Conservation (phyloP, 495 filamentous ascomycete species). For the Xeromyces bisporus region DNA sequence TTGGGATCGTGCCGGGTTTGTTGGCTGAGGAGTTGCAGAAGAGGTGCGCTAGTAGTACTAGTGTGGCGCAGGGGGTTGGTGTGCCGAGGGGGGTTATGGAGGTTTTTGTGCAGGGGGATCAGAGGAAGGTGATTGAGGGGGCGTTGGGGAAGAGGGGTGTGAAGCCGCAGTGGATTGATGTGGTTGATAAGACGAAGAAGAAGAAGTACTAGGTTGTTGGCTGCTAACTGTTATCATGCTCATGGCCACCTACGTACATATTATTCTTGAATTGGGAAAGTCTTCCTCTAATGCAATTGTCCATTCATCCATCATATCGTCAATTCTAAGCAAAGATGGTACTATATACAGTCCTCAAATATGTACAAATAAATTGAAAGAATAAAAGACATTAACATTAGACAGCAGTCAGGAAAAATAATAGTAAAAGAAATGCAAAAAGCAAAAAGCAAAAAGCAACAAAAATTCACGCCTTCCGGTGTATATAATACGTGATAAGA, state of each 20-base stretch:
- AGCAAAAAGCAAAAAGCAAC: too few relatives aligned
- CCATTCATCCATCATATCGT: too few relatives aligned
- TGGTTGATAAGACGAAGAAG: slow-evolving; percentile 55
- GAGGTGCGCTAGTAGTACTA: slow-evolving; percentile 53
- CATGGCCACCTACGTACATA: too few relatives aligned
- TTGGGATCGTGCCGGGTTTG: slow-evolving; percentile 40
- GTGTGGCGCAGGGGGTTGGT: slow-evolving; percentile 43
- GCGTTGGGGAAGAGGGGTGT: slow-evolving; percentile 46
- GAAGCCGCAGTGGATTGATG: slow-evolving; percentile 39
- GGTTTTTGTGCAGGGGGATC: slow-evolving; percentile 53
- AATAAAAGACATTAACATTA: too few relatives aligned
- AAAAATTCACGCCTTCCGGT: too few relatives aligned
- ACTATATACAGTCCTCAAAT: neutral
- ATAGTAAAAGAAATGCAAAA: too few relatives aligned
- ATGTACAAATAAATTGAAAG: neutral
- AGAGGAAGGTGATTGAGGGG: slow-evolving; percentile 40
- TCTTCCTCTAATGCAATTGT: too few relatives aligned
- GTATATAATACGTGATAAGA: slow-evolving; percentile 66
- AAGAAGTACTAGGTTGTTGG: slow-evolving; percentile 31
- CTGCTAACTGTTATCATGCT: slow-evolving; percentile 5
- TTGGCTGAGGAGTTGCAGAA: slow-evolving; percentile 56
- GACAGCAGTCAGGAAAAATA: too few relatives aligned
- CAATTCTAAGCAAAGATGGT: neutral
- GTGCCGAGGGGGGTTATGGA: slow-evolving; percentile 52
- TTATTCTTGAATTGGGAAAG: too few relatives aligned